Base-by-base conservation (phyloP, 202 grass and related monocot species). In the Hordeum pubiflorum region DNA sequence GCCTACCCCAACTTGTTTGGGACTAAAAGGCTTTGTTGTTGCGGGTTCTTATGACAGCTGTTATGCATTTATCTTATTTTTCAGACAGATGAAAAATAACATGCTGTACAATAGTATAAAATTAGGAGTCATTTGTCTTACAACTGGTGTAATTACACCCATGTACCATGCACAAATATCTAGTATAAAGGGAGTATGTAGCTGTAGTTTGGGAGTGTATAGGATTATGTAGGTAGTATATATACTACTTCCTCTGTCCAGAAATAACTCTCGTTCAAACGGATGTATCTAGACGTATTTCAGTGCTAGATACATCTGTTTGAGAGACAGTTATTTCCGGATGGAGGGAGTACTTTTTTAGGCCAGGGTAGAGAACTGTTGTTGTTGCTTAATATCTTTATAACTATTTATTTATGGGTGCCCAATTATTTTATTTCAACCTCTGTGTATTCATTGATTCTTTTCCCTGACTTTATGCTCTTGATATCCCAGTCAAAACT, bases 401-500 rank as follows among this genome's bases (percentile, higher is more conserved):
- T 21, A 40, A 66, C 52, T 74, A 41, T 66, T 18, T 33, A 75
- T 77, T 44, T 31, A 63, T 74, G 11, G 29, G 2, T 82, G 57
- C 60, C 4, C 13, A 43, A 67, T 23, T 36, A 27, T 69, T 23
- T 81, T 76, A 62, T 38, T 77, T 82, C 26, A 78, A 56, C 74
- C 33, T 41, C 0, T 84, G 23, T 26, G 37, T 20, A 37, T 18
- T 41, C 48, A 39, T 63, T 12, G 21, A 26, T 22, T 75, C 33
- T 85, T 75, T 57, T 87, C 14, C 40, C 68, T 89, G 37, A 87
- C 75, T 80, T 58, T 58, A 59, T 33, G 63, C 17, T 92, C 7
- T 56, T 81, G 32, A 48, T 61, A 58, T 52, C 89, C 67, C 81
- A 97, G 95, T 97, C 95, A 83, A 94, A 91, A 75, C 69, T 91